phyloP scores from a whole-genome alignment of 78 protist species.

The Dictyostelium capitatum region DNA sequence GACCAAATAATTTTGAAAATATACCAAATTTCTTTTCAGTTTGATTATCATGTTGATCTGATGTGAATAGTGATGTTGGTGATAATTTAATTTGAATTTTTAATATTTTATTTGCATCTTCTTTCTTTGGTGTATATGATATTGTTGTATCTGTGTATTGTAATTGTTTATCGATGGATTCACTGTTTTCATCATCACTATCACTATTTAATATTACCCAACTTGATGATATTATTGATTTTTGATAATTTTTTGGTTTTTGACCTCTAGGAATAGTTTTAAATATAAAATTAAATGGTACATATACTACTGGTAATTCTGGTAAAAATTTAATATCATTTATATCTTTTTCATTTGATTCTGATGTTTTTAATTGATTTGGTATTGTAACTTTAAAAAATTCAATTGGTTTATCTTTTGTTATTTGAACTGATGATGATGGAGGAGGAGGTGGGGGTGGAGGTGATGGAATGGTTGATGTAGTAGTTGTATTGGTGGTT shows the following conservation, averaged over 20 bases:
- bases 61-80: neutral
- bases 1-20: neutral
- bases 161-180: neutral
- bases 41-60: neutral
- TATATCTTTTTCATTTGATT: neutral
- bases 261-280: neutral
- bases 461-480: neutral
- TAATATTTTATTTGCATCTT: neutral
- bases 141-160: neutral
- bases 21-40: neutral
- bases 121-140: neutral
- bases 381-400: neutral
- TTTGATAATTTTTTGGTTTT: neutral
- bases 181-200: neutral
- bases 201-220: neutral
- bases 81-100: neutral
- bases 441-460: conserved; percentile 3
- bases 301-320: conserved; percentile 8
- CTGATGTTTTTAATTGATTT: neutral
- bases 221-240: neutral
- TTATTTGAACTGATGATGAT: neutral
- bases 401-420: neutral
- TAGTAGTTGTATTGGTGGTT: too few relatives aligned
- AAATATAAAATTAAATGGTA: conserved; percentile 1
- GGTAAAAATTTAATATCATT: neutral